Evolutionary conservation across 805 yeast genomes (phyloP).

Genomic region (Candida incommunis): DNA sequence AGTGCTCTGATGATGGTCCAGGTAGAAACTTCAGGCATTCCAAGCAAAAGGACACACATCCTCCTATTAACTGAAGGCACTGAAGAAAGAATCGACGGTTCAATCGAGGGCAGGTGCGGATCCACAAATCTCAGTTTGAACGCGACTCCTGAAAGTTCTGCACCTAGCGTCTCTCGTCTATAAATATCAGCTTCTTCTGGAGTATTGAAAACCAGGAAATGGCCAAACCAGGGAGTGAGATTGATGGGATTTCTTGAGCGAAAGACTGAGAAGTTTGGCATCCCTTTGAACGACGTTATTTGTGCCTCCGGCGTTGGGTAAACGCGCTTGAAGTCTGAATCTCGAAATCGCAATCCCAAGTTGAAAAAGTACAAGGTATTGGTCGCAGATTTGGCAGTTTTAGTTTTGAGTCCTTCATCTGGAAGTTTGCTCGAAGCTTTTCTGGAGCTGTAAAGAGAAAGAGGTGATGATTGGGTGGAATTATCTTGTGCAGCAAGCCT

Average conservation of each 20-base stretch:
- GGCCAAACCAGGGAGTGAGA: constrained; percentile 32
- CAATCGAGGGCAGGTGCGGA: constrained; percentile 14
- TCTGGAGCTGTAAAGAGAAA: background rate
- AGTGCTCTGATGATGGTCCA: constrained; percentile 14
- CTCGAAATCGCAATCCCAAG: constrained; percentile 16
- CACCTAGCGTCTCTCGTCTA: constrained; percentile 34
- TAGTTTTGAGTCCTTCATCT: background rate
- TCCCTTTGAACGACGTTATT: constrained; percentile 10
- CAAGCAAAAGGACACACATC: constrained; percentile 18
- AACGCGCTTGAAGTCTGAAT: constrained; percentile 20
- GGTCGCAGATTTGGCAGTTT: constrained; percentile 11
- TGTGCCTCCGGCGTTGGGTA: constrained; percentile 15
- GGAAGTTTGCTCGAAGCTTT: background rate
- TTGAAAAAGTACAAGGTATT: constrained; percentile 21
- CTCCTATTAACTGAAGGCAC: constrained; percentile 13
- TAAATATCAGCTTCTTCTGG: constrained; percentile 37
- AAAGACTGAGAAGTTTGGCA: constrained; percentile 25
- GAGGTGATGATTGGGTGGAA: background rate
- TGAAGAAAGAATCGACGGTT: constrained; percentile 15
- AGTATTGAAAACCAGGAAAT: constrained; percentile 38
- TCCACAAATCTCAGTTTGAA: constrained; percentile 33
- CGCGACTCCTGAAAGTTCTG: constrained; percentile 36
- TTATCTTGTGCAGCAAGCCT: background rate
- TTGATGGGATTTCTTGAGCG: constrained; percentile 35
- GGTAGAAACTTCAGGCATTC: constrained; percentile 16